These are phyloP conservation scores for Talaromyces trachyspermus DNA, from an alignment of 495 filamentous ascomycete species.

Conservation along the genomic window DNA sequence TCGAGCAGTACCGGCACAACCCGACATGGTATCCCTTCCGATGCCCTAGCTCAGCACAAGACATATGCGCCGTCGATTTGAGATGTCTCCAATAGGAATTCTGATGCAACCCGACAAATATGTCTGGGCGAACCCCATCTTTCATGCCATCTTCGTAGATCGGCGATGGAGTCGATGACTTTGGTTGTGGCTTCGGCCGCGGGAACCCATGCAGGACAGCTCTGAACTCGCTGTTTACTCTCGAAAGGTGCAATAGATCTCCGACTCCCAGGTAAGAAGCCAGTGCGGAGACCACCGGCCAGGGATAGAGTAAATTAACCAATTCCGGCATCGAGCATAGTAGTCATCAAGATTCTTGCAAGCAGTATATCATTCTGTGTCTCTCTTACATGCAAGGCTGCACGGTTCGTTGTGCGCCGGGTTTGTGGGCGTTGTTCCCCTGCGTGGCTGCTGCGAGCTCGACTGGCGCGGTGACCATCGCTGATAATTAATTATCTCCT, in stretches of 20 bases:
- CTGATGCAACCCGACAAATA: conserved; percentile 15
- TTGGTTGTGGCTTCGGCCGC: background rate
- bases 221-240: conserved; percentile 13
- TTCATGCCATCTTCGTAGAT: background rate
- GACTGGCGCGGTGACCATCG: no score
- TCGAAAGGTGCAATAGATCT: conserved; percentile 16
- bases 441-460: no score
- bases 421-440: no score
- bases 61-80: conserved; percentile 12
- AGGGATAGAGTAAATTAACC: conserved; percentile 13
- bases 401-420: background rate
- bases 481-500: no score
- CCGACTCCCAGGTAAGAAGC: conserved; percentile 13
- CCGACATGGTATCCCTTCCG: conserved; percentile 10
- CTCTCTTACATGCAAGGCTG: background rate
- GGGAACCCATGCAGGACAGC: conserved; percentile 18
- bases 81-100: conserved; percentile 16
- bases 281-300: conserved; percentile 14
- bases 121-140: background rate
- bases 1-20: conserved; percentile 19
- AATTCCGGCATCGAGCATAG: conserved; percentile 12
- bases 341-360: no score
- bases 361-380: no score
- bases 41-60: conserved; percentile 15
- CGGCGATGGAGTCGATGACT: background rate